Base-by-base conservation (phyloP, 164 flowering plant species). In the Platanus orientalis region DNA sequence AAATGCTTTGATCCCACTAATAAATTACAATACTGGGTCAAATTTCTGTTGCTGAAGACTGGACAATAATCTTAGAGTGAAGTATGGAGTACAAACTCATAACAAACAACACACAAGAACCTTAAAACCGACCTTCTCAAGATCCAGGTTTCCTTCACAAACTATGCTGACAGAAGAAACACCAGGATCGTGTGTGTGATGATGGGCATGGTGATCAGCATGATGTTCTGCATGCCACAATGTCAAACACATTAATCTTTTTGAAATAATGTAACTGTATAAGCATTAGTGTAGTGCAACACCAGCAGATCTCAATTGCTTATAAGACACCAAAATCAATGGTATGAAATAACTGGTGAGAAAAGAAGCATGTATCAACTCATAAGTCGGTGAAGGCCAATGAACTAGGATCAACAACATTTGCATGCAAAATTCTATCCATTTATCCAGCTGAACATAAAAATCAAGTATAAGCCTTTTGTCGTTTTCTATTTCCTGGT, bases 131-230 rank as follows among this genome's bases (percentile, higher is more conserved):
- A 89, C 97, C 97, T 94, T 94, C 63, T 94, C 97, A 50, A 94
- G 89, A 70, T 94, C 99, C 67, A 94, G 79, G 78, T 57, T 88
- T 57, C 97, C 99, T 72, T 94, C 97, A 74, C 96, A 94, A 71
- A 94, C 99, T 52, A 94, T 84, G 84, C 99, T 94, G 65, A 94
- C 92, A 3, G 97, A 94, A 60, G 97, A 78, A 80, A 94, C 96
- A 54, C 97, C 97, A 63, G 99, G 97, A 71, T 94, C 97, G 68
- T 90, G 98, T 48, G 83, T 79, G 70, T 94, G 98, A 77, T 85
- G 92, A 58, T 94, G 92, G 55, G 81, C 66, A 79, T 89, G 95
- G 68, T 84, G 82, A 71, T 58, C 70, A 63, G 76, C 75, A 73
- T 85, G 83, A 74, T 89, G 92, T 17, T 83, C 97, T 91, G 90